Conservation (phyloP, 2,329 filamentous ascomycete genomes). For the Onygenales sp. region DNA sequence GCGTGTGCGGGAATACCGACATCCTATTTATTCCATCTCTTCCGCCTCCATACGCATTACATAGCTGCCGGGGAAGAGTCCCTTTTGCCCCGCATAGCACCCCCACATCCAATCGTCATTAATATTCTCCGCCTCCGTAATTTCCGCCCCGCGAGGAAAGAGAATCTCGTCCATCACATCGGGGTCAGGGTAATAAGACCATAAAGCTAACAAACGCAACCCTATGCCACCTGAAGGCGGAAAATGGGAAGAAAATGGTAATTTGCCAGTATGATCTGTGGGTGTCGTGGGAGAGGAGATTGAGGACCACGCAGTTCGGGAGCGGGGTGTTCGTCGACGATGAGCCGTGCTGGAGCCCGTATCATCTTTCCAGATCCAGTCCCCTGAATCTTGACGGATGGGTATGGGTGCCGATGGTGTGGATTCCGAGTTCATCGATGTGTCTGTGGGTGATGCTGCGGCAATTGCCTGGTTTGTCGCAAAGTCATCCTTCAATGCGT, state of each 20-base stretch:
- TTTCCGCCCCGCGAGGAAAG: slow-evolving; percentile 75
- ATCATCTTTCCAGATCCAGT: slow-evolving; percentile 37
- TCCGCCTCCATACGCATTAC: slow-evolving; percentile 44
- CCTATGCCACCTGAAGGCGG: slow-evolving; percentile 71
- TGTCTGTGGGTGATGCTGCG: slow-evolving; percentile 13
- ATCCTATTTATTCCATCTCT: background rate
- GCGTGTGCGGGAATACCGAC: too few relatives aligned
- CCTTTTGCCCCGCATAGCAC: slow-evolving; percentile 69
- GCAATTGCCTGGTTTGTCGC: slow-evolving; percentile 22
- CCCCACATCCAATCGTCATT: slow-evolving; percentile 90
- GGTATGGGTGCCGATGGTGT: slow-evolving; percentile 6
- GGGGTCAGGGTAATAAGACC: slow-evolving; percentile 65
- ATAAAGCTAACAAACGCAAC: slow-evolving; percentile 53
- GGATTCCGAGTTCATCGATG: slow-evolving; percentile 18
- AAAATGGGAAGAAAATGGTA: slow-evolving; percentile 32
- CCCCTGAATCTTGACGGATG: slow-evolving; percentile 17
- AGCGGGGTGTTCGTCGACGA: slow-evolving; percentile 9
- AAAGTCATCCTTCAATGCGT: slow-evolving; percentile 52
- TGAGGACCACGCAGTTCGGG: slow-evolving; percentile 6
- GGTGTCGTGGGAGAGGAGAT: slow-evolving; percentile 46
- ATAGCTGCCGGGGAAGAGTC: slow-evolving; percentile 73
- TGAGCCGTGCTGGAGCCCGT: slow-evolving; percentile 14
- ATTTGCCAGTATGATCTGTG: slow-evolving; percentile 11
- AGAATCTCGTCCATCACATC: slow-evolving; percentile 58
- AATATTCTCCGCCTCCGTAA: slow-evolving; percentile 74